Base-by-base conservation (phyloP, 345 rosid genomes). In the Lenwebbia sp. region DNA sequence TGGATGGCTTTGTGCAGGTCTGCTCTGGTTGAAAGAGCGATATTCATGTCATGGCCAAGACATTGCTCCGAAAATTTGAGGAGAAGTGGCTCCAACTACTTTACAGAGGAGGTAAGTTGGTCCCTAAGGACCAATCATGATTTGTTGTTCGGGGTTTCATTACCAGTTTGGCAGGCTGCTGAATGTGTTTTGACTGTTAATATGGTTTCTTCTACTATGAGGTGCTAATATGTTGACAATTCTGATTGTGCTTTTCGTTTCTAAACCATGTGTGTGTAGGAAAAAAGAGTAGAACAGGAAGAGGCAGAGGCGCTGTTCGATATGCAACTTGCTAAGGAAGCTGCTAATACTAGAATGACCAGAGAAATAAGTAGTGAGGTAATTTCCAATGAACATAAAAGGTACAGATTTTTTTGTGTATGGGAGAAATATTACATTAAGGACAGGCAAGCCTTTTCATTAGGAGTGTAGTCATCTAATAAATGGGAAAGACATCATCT, bases 61-160 rank as follows among this genome's bases (percentile, higher is more conserved):
- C 93, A 47, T 89, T 97, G 91, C 90, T 94, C 83, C 92, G 78
- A 82, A 97, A 92, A 88, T 96, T 96, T 86, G 98, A 97, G 89
- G 99, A 96, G 88, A 96, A 92, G 86, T 97, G 99, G 99, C 87
- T 84, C 84, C 94, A 88, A 44, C 93, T 97, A 89, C 88, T 93
- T 56, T 98, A 90, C 40, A 0, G 37, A 62, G 40, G 75, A 28
- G 22, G 40, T 30, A 15, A 30, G 40, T 6, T 28, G 86, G 90
- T 94, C 1, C 93, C 91, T 76, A 94, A 91, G 86, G 90, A 90
- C 85, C 92, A 93, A 62, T 14, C 70, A n/a, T 30, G 75, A 62
- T 91, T 92, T 65, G 93, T 94, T 57, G 91, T 91, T 87, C 91
- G 90, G 5, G 93, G 91, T 44, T 91, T 30, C 40, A 62, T 62